Base-by-base conservation (phyloP, 768 basidiomycete species). In the Porphyrellus cyaneotinctus region DNA sequence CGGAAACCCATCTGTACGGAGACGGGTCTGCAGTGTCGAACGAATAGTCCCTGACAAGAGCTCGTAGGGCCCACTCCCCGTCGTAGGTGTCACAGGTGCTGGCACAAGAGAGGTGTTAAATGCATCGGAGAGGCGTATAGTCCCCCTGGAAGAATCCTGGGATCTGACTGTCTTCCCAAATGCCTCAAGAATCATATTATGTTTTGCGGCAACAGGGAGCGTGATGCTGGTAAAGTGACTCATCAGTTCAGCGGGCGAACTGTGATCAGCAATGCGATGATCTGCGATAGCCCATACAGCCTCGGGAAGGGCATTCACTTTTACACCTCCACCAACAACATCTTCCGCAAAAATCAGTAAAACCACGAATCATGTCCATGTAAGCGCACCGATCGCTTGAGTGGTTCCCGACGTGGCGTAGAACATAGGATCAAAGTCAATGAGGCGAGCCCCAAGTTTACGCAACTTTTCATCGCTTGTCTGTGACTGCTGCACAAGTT, bases 241-340 rank as follows among this genome's bases (percentile, higher is more conserved):
- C 36, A 46, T 49, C 28, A 66, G 35, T 20, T 53, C 54, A 39
- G 47, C 35, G 13, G 31, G 46, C 0, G 64, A 68, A 37, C 56
- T 73, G 49, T 73, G 64, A 11, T 67, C 68, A 32, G 64, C 69
- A 49, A 75, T 59, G 10, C 70, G 64, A 45, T 72, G 60, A 47
- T 75, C 72, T 35, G 62, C 61, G 20, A 75, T 49, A 7, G 71
- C 72, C 52, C 61, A 71, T 15, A 61, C 72, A 30, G 63, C 64
- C 54, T 80, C 78, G 0, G 77, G 76, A 12, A 80, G 66, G 2
- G 76, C 75, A 52, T 80, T 78, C 38, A 71, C 64, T 66, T 80
- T 80, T 1, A 70, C 68, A 13, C 70, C 73, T 14, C 74, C 74
- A 20, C 65, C 56, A 39, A 79, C 66, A 10, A 80, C 58, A 51